These are phyloP conservation scores for Agrocybe praecox DNA, from an alignment of 768 basidiomycete genomes.

Conservation along the genomic window DNA sequence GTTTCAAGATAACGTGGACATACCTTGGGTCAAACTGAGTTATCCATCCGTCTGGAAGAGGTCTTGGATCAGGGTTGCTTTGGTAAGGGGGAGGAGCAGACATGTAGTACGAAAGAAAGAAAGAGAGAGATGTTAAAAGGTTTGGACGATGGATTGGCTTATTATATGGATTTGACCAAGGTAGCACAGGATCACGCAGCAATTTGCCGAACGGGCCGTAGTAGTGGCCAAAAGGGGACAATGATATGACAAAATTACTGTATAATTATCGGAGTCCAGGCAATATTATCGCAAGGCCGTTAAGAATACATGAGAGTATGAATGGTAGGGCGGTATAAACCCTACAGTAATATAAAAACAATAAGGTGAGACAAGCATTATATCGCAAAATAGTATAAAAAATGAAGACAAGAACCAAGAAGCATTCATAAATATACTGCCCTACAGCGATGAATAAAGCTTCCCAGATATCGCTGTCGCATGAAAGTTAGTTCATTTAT, in stretches of 20 bases:
- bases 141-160: constrained; percentile 9
- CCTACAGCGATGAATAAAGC: constrained; percentile 1
- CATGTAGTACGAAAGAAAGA: constrained; percentile 23
- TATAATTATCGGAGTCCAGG: constrained; percentile 24
- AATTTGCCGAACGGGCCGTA: constrained; percentile 6
- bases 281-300: constrained; percentile 18
- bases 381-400: constrained; percentile 26
- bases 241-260: neutral
- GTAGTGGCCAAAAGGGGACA: neutral
- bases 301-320: constrained; percentile 17
- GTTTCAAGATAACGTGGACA: constrained; percentile 29
- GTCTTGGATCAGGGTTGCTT: constrained; percentile 57
- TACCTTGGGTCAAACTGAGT: constrained; percentile 70
- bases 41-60: constrained; percentile 70
- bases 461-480: neutral
- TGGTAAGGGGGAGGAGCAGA: constrained; percentile 48
- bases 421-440: constrained; percentile 8
- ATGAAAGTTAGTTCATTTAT: constrained; percentile 7
- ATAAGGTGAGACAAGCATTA: constrained; percentile 23
- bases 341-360: constrained; percentile 25
- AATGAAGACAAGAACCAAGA: constrained; percentile 16
- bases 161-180: constrained; percentile 7
- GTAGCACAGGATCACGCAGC: constrained; percentile 32
- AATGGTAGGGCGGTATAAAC: constrained; percentile 16
- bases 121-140: neutral